Evolutionary conservation across 805 yeast genomes (phyloP), one percentile per base, ranked within the genome.

Genomic region (Saccharomycopsis fibuligera): DNA sequence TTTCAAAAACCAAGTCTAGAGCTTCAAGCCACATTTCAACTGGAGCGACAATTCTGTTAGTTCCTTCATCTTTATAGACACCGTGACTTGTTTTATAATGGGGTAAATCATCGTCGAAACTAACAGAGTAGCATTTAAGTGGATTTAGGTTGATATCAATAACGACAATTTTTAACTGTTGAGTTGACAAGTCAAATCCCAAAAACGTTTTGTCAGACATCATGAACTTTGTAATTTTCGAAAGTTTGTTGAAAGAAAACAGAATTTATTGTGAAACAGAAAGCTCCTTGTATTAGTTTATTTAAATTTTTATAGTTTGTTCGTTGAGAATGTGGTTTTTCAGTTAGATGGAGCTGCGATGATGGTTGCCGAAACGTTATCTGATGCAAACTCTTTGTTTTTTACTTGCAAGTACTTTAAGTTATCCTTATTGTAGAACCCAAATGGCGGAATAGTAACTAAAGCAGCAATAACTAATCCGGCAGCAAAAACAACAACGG

Each of bases 1-100:
- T 65, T 10, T 57, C 63, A 49, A 89, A 73, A 3, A 86, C 65
- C 48, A 76, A 60, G 59, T 90, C 91, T 29, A 89, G 57, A 0
- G 96, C 86, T 54, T 85, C 95, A 36, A 89, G 68, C 95, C 95
- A 90, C 88, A 88, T 82, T n/a, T 71, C 75, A 12, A 89, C 93
- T 0, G 96, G 96, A 5, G 93, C 82, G 42, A 75, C 72, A 22
- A 88, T 79, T 49, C 79, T 82, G 10, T 83, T 82, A 1, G 74
- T 68, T 23, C 35, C 49, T 14, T 66, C 68, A 45, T 76, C 67
- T 23, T 72, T 63, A 44, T 72, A 68, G 8, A 89, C 96, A 35
- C 96, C 96, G 58, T 87, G 85, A 1, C 59, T 58, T n/a, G 89
- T 77, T 5, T 75, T 70, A 61, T 85, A 89, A 2, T 69, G 66